A percentile compares a stretch with the other conserved stretches of the same genome.
Evolutionary conservation across 2,329 filamentous ascomycete species (phyloP).

Genomic region (Colletotrichum sp.): DNA sequence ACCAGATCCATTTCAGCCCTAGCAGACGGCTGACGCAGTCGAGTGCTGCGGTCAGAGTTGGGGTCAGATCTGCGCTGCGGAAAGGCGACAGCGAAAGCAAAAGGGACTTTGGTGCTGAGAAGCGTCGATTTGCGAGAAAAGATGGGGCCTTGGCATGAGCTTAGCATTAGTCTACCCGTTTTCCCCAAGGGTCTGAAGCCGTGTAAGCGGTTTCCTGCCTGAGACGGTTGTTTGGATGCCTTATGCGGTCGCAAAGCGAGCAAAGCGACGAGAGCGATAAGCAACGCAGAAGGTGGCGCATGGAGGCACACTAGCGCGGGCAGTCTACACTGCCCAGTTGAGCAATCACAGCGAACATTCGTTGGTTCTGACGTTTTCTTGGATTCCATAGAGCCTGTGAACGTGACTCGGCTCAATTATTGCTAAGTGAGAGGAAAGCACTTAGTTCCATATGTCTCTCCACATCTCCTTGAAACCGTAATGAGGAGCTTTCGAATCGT

Average conservation of each 20-base stretch:
- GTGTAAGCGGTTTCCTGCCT: neutral
- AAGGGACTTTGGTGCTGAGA: neutral
- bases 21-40: neutral
- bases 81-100: neutral
- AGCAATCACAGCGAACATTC: neutral
- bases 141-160: neutral
- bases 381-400: rapidly evolving
- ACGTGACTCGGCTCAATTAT: rapidly evolving
- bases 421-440: too few relatives aligned
- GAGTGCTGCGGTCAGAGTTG: neutral
- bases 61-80: neutral
- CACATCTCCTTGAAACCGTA: slow-evolving; percentile 93
- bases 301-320: neutral
- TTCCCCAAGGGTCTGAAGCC: neutral
- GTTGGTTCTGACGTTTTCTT: neutral
- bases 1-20: neutral
- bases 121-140: neutral
- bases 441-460: slow-evolving; percentile 70
- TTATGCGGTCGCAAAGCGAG: neutral
- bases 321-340: neutral
- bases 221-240: neutral
- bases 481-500: slow-evolving; percentile 75
- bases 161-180: neutral
- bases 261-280: neutral
- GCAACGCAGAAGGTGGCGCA: neutral